phyloP scores from a whole-genome alignment of 2,329 filamentous ascomycete species.

The Botryotinia globosa region DNA sequence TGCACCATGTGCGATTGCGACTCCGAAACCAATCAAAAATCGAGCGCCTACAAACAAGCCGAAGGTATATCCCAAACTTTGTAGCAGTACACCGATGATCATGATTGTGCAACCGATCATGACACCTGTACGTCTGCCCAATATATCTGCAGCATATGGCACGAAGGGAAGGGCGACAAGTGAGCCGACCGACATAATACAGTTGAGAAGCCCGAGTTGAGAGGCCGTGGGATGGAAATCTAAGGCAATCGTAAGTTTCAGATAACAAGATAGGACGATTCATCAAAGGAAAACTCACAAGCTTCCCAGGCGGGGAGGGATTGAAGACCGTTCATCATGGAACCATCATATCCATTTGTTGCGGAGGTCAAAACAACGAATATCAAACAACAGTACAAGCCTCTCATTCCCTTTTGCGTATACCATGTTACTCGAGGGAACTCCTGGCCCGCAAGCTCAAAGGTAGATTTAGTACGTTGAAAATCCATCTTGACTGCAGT shows the following conservation, averaged over 20 bases:
- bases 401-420: constrained; percentile 54
- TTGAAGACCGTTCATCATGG: constrained; percentile 48
- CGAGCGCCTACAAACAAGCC: constrained; percentile 46
- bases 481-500: constrained; percentile 21
- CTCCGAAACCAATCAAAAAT: constrained; percentile 41
- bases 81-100: constrained; percentile 46
- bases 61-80: constrained; percentile 42
- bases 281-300: constrained; percentile 46
- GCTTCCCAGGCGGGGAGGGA: constrained; percentile 45
- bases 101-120: constrained; percentile 47
- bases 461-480: constrained; percentile 31
- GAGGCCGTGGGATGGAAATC: constrained; percentile 38
- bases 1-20: constrained; percentile 35
- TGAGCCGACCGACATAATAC: constrained; percentile 50
- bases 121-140: constrained; percentile 47
- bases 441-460: constrained; percentile 35
- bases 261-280: constrained; percentile 37
- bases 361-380: constrained; percentile 45
- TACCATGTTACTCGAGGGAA: constrained; percentile 47
- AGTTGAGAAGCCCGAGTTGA: constrained; percentile 45
- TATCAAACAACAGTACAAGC: constrained; percentile 50
- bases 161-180: constrained; percentile 47
- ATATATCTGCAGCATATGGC: constrained; percentile 48
- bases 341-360: constrained; percentile 46
- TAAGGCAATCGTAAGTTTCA: constrained; percentile 43